Evolutionary conservation across 2,329 filamentous ascomycete genomes (phyloP).

Genomic region (Penicillium palitans): DNA sequence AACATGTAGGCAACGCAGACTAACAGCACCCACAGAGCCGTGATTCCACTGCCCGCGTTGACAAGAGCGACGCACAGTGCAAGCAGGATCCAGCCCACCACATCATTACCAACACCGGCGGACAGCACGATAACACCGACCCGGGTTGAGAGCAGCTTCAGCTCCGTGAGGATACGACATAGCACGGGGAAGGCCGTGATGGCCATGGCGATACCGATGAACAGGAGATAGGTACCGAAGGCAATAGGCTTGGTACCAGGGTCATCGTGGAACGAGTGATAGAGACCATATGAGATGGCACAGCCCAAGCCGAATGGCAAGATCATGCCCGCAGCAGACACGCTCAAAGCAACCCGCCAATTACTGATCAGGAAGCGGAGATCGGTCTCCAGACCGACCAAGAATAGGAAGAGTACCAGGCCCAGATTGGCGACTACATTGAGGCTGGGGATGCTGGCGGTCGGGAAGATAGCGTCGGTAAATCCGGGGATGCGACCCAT

Average conservation of each 20-base stretch:
- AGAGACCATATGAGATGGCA: constrained; percentile 78
- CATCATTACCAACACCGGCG: constrained; percentile 90
- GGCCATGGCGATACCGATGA: constrained; percentile 89
- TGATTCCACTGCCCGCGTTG: constrained; percentile 78
- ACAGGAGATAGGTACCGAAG: constrained; percentile 68
- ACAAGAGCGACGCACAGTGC: constrained; percentile 91
- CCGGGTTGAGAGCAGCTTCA: constrained; percentile 78
- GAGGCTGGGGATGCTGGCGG: constrained; percentile 70
- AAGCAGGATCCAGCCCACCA: constrained; percentile 85
- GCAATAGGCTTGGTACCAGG: constrained; percentile 56
- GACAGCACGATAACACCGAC: constrained; percentile 88
- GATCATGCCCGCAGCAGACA: constrained; percentile 76
- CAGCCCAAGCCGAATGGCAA: constrained; percentile 80
- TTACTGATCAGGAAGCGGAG: constrained; percentile 74
- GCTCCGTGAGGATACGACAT: constrained; percentile 87
- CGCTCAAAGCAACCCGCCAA: constrained; percentile 75
- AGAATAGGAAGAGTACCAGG: constrained; percentile 79
- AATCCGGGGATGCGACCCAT: constrained; percentile 85
- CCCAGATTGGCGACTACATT: constrained; percentile 80
- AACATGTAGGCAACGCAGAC: constrained; percentile 72
- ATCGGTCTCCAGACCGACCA: constrained; percentile 86
- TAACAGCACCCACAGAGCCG: constrained; percentile 81
- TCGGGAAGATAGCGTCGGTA: constrained; percentile 72
- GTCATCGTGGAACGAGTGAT: constrained; percentile 67
- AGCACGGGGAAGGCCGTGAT: constrained; percentile 91